Base-by-base conservation (phyloP, 192 early-diverging fungal species). In the Rhizophagus clarus region DNA sequence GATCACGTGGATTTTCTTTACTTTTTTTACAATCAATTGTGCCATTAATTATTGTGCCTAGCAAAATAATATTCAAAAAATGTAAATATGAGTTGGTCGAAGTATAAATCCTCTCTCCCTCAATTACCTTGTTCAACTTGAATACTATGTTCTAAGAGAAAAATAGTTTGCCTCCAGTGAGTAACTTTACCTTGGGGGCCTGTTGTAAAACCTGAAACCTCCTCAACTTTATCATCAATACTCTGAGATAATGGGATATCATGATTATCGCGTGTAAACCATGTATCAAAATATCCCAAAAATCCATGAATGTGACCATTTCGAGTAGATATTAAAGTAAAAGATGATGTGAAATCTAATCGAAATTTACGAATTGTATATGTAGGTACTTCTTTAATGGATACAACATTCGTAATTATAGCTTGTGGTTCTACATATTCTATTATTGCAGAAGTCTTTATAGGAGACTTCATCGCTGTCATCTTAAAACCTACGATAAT, bases 161-260 rank as follows among this genome's bases (percentile, higher is more conserved):
- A 99, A 60, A 99, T 96, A 32, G 98, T 99, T 88, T 99, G 98
- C 87, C 99, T 98, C 98, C 98, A 99, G 83, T 99, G 98, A n/a
- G 98, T 99, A 89, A 98, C 81, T 70, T 82, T 79, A 93, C 85
- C 91, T 86, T 81, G 89, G 89, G 76, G 97, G 93, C 83, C 95
- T 86, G 84, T 86, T 26, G 82, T 83, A 74, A 86, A 86, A 31
- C 81, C 72, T 26, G 77, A 83, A 76, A 92, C 82, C 1, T 7
- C 79, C 71, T 77, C 60, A 80, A 74, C 68, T 82, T 81, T 37
- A 80, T 81, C 81, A 80, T 81, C 2, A 63, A 70, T 61, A 81
- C 82, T 15, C 79, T 76, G 51, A 20, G 31, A 32, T 61, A 31
- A 61, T 61, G 56, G 29, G 4, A 74, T 74, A 29, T 24, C 26